phyloP scores from a whole-genome alignment of 2,329 filamentous ascomycete species.

The Talaromyces sp. region DNA sequence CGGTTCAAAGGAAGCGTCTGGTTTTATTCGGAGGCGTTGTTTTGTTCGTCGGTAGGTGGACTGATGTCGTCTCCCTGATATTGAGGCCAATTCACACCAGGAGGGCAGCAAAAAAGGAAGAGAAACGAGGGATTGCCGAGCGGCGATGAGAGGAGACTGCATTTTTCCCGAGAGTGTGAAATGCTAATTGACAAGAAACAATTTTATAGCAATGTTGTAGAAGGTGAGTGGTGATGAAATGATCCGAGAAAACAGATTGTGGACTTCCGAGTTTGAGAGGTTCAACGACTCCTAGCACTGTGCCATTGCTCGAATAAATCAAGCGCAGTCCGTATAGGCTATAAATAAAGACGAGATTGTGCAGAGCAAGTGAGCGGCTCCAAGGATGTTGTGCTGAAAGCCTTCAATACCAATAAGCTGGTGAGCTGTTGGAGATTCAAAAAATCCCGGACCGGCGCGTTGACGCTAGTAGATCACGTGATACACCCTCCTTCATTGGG shows the following conservation, averaged over 20 bases:
- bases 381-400: background rate
- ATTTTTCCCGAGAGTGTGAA: background rate
- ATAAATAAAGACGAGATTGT: background rate
- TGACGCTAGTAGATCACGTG: slow-evolving; percentile 10
- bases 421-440: slow-evolving; percentile 6
- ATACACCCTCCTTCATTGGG: background rate
- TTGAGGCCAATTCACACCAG: slow-evolving; percentile 31
- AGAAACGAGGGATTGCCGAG: slow-evolving; percentile 35
- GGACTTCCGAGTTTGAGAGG: background rate
- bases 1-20: slow-evolving; percentile 50
- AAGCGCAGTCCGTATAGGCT: background rate
- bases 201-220: background rate
- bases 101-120: slow-evolving; percentile 42
- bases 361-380: background rate
- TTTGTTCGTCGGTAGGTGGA: slow-evolving; percentile 52
- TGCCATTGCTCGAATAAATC: background rate
- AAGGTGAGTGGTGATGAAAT: background rate
- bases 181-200: background rate
- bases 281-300: background rate
- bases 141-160: slow-evolving; percentile 19
- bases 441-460: slow-evolving; percentile 12
- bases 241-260: background rate
- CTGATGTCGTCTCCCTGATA: slow-evolving; percentile 43
- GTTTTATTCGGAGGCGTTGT: slow-evolving; percentile 50
- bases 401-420: background rate